These are phyloP conservation scores for Cryphonectria japonica DNA, from an alignment of 2,329 filamentous ascomycete species.

Conservation along the genomic window DNA sequence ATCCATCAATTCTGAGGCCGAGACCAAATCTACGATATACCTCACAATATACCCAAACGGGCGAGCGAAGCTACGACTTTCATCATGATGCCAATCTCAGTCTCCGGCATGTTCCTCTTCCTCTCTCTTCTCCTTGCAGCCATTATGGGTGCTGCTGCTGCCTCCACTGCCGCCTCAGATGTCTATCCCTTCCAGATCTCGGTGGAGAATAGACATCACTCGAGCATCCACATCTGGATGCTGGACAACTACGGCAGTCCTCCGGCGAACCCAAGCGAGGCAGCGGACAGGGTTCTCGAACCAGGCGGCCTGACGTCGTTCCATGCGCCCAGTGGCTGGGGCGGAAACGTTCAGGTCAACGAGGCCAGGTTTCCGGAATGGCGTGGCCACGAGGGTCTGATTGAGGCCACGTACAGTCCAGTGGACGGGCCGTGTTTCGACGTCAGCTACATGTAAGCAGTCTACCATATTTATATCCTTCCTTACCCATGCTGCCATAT, in stretches of 20 bases:
- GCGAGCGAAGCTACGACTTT: too few species aligned
- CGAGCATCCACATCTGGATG: constrained; percentile 1
- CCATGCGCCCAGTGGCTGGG: not conserved
- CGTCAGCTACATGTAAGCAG: constrained; percentile 6
- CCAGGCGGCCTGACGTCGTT: not conserved
- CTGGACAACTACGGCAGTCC: not conserved
- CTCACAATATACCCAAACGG: too few species aligned
- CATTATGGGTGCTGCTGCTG: not conserved
- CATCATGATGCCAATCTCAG: not conserved
- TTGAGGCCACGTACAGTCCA: not conserved
- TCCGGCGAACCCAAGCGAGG: not conserved
- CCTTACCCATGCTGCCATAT: not conserved
- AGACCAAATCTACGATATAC: not conserved
- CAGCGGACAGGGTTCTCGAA: not conserved
- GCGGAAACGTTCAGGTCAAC: not conserved
- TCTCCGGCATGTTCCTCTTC: not conserved
- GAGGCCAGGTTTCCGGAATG: not conserved
- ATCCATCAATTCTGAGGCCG: not conserved
- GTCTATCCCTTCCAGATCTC: not conserved
- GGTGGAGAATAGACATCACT: not conserved
- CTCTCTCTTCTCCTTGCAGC: not conserved
- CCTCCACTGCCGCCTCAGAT: not conserved
- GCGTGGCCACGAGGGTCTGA: not conserved
- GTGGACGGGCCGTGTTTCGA: not conserved
- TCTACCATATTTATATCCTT: not conserved